Percentiles rank a stretch among this genome's conserved stretches.
Evolutionary conservation across 495 filamentous ascomycete genomes (phyloP).

Genomic region (Daldinia childiae): DNA sequence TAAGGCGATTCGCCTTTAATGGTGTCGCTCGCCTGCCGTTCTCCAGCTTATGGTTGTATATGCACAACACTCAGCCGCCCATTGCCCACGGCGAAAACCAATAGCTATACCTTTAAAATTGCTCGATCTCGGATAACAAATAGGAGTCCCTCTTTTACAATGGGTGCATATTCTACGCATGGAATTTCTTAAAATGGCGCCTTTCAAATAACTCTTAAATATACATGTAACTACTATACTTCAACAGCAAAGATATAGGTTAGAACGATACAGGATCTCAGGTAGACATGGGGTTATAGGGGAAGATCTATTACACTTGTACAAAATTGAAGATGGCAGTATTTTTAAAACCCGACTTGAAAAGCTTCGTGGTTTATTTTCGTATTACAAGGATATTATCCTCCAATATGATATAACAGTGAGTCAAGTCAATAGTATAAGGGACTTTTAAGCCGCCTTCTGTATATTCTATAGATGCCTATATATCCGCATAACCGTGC

Average conservation of each 20-base stretch:
- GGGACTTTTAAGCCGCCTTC: neutral
- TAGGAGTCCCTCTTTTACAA: neutral
- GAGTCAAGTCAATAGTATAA: slow-evolving; percentile 1
- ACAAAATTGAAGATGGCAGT: neutral
- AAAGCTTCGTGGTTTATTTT: neutral
- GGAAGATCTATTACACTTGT: neutral
- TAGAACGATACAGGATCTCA: neutral
- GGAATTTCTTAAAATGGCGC: no score
- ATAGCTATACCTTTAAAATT: neutral
- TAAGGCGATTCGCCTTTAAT: slow-evolving; percentile 34
- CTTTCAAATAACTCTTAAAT: neutral
- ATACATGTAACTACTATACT: neutral
- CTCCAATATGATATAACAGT: neutral
- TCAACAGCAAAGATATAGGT: neutral
- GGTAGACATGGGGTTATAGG: neutral
- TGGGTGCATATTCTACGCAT: neutral
- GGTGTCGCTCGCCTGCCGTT: slow-evolving; percentile 28
- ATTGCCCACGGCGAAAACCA: neutral
- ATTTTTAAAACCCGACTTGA: neutral
- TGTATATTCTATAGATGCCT: neutral
- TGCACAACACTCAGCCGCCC: slow-evolving; percentile 4
- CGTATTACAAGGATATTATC: no score
- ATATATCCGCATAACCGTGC: neutral
- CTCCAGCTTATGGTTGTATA: slow-evolving; percentile 31
- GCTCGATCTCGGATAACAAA: neutral